A percentile compares a stretch with the other conserved stretches of the same genome.
Conservation (phyloP, 2,329 filamentous ascomycete species). For the Nigrograna mackinnonii region DNA sequence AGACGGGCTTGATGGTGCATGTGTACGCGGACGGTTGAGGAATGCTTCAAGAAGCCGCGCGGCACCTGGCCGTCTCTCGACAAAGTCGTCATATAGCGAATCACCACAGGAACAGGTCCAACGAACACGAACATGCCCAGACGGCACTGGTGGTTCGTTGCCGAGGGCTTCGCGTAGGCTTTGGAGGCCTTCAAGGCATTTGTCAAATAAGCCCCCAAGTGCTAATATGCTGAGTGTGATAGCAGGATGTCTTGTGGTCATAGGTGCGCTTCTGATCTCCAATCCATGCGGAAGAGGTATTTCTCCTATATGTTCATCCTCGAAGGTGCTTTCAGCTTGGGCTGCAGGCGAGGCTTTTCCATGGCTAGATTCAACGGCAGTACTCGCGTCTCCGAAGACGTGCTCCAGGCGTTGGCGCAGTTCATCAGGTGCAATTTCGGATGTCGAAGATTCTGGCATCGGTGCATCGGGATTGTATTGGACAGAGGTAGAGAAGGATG, state of each 20-base stretch:
- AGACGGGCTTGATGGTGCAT: conserved; percentile 23
- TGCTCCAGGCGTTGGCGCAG: conserved; percentile 20
- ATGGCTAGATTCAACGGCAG: conserved; percentile 4
- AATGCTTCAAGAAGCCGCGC: conserved; percentile 42
- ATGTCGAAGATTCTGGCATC: conserved; percentile 13
- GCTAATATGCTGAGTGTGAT: conserved; percentile 24
- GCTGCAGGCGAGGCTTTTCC: neutral
- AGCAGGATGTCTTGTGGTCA: conserved; percentile 10
- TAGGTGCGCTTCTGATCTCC: conserved; percentile 20
- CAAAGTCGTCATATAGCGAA: conserved; percentile 42
- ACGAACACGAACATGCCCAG: conserved; percentile 35
- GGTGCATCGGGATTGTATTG: too few species aligned
- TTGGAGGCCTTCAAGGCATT: conserved; percentile 20
- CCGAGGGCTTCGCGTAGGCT: conserved; percentile 25
- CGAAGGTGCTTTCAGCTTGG: conserved; percentile 11
- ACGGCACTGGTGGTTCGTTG: conserved; percentile 30
- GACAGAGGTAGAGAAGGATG: conserved; percentile 13
- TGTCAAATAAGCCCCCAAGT: conserved; percentile 22
- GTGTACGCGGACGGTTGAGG: conserved; percentile 36
- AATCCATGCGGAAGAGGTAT: conserved; percentile 22
- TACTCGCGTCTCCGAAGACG: conserved; percentile 11
- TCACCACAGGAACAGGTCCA: conserved; percentile 41
- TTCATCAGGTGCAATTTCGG: too few species aligned
- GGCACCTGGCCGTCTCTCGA: conserved; percentile 40
- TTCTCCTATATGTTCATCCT: conserved; percentile 16